Conservation (phyloP, 129 eudicot genomes). For the Chrysanthemum lavandulifolium region DNA sequence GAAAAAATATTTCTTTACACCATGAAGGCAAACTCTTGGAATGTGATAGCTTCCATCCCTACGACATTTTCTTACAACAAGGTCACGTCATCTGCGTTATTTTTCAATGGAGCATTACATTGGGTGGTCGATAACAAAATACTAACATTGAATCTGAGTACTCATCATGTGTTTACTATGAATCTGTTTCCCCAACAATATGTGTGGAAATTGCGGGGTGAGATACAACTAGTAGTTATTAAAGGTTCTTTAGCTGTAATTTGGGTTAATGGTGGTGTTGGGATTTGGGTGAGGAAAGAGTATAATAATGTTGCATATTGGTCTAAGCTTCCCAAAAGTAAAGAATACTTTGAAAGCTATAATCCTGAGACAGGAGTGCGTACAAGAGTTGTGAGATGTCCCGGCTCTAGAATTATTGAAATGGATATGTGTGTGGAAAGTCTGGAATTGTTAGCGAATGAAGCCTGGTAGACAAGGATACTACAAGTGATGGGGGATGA, state of each 20-base stretch:
- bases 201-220: not conserved
- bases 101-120: not conserved
- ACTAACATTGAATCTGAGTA: constrained; percentile 8
- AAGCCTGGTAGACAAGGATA: not conserved
- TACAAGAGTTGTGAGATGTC: not conserved
- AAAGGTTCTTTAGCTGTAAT: constrained; percentile 1
- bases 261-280: not conserved
- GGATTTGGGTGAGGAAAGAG: not conserved
- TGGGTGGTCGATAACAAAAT: not conserved
- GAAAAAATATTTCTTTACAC: not conserved
- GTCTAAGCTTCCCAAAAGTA: not conserved
- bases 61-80: too few relatives aligned
- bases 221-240: not conserved
- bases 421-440: not conserved
- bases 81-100: not conserved
- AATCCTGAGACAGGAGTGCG: not conserved
- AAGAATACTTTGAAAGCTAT: not conserved
- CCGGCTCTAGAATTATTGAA: not conserved
- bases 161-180: not conserved
- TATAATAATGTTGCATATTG: not conserved
- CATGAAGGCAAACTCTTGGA: constrained; percentile 9
- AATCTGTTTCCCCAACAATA: not conserved
- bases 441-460: not conserved
- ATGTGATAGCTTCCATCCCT: not conserved
- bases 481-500: too few relatives aligned